A percentile compares a stretch with the other conserved stretches of the same genome.
phyloP scores from a whole-genome alignment of 768 basidiomycete genomes.

The Psilocybe cyanescens region DNA sequence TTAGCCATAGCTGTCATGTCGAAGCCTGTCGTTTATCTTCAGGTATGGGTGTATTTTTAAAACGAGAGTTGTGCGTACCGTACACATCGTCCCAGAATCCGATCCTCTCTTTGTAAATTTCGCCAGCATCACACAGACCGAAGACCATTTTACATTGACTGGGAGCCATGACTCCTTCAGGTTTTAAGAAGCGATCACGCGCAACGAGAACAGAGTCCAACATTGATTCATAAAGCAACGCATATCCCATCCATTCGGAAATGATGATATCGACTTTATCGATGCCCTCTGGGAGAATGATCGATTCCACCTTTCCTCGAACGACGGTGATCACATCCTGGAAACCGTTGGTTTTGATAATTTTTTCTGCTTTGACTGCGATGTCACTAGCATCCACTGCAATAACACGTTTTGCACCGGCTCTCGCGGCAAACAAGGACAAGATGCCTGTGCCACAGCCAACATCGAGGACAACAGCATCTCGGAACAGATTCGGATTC shows the following conservation, averaged over 20 bases:
- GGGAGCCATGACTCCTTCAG: conserved; percentile 86
- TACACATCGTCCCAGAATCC: conserved; percentile 93
- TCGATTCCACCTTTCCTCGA: conserved; percentile 89
- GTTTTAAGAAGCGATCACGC: conserved; percentile 81
- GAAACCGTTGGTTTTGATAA: conserved; percentile 76
- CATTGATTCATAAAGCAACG: conserved; percentile 95
- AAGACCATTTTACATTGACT: conserved; percentile 88
- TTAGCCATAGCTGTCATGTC: conserved; percentile 84
- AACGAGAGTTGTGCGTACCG: conserved; percentile 48
- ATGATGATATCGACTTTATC: conserved; percentile 91
- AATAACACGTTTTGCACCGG: conserved; percentile 89
- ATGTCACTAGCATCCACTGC: conserved; percentile 92
- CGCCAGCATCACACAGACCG: conserved; percentile 76
- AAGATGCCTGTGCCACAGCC: conserved; percentile 96
- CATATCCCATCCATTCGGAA: conserved; percentile 98
- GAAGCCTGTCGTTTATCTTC: conserved; percentile 60
- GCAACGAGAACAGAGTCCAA: conserved; percentile 92
- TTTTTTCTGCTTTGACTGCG: conserved; percentile 74
- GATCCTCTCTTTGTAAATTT: conserved; percentile 80
- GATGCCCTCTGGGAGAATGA: conserved; percentile 71
- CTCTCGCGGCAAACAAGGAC: conserved; percentile 86
- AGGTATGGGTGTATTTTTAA: neutral
- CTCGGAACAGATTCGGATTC: conserved; percentile 80
- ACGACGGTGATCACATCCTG: conserved; percentile 84
- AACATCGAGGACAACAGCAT: conserved; percentile 90